Base-by-base conservation (phyloP, 306 rosid species). In the Canavalia ensiformis region DNA sequence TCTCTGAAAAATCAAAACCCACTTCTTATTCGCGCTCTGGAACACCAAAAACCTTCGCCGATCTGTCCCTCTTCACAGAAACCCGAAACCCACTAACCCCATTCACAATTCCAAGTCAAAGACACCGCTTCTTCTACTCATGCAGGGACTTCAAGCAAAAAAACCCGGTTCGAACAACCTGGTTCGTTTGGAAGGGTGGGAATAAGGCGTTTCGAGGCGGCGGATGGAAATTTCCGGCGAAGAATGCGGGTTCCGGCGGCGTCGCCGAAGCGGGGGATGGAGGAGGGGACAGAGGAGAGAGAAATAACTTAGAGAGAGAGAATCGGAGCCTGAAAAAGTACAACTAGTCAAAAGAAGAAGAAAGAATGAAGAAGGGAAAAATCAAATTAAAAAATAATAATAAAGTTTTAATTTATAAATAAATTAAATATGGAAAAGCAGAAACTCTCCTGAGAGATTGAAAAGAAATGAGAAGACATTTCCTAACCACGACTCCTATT, bases 251-350 rank as follows among this genome's bases (percentile, higher is more conserved):
- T 56, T 56, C 82, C 86, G 83, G 76, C 84, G 82, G 65, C 63
- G 92, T 73, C 88, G 85, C 89, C 81, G 72, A 82, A 84, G 73
- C 39, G 81, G 81, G 76, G 81, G 79, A 59, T 50, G 80, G 68
- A 60, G 83, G 83, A 64, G 86, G 85, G 74, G 90, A 87, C 88
- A 77, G 86, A 90, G 84, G 91, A 87, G 88, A 70, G 79, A 84
- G 59, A 66, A 81, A 84, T 51, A 85, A 56, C 75, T 82, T 33
- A 74, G 90, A 81, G 85, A 88, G 86, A 78, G 88, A 85, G 88
- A 85, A 87, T 68, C 86, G 88, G 82, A 81, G 86, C 51, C 87
- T 82, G 88, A 72, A 88, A 88, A 89, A 88, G 95, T 84, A 87
- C 90, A 78, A 72, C 81, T 74, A 81, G 97, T 92, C 97, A 92